Evolutionary conservation across 768 basidiomycete species (phyloP), one percentile per base, ranked within the genome.

Genomic region (Pleurotus ostreatus): DNA sequence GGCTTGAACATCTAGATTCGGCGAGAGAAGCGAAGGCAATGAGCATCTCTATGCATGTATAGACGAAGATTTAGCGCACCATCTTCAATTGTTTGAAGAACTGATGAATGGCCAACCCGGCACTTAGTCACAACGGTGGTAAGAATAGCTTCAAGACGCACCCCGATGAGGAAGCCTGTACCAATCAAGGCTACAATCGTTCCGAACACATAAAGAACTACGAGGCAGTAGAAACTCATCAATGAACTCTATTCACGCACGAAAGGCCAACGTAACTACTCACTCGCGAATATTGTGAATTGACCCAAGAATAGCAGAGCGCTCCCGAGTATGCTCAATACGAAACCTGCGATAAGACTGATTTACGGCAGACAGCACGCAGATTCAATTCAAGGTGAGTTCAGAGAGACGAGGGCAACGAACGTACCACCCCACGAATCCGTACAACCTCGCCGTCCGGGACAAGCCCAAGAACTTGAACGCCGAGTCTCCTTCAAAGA

Each of bases 81-180:
- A 92, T 79, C 71, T 92, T 92, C 46, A 90, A 55, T 68, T 98
- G 94, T 62, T 82, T 89, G 57, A 70, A 66, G 70, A 92, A 94
- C 90, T 93, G 55, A 34, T 34, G 30, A 34, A 34, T 2, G 9
- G 30, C 1, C 30, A 3, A 30, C 30, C 30, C 30, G 30, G 30
- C 8, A 34, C 11, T 34, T 11, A 34, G 30, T 34, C 30, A 34
- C 9, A 11, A 8, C 30, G 11, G 9, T 11, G 1, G 30, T 34
- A 9, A 4, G 30, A 34, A 34, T 11, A 34, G 30, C 11, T 11
- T 11, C 30, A 25, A 48, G 25, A 77, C 91, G 64, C 70, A 94
- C 92, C 59, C 92, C 92, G 55, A 96, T 84, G 65, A 96, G 73
- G 76, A 97, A 96, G 0, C 94, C 94, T 0, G 94, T 96, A 44